Evolutionary conservation across 2,329 filamentous ascomycete species (phyloP), one percentile per base, ranked within the genome.

Genomic region (Fusarium floridanum): DNA sequence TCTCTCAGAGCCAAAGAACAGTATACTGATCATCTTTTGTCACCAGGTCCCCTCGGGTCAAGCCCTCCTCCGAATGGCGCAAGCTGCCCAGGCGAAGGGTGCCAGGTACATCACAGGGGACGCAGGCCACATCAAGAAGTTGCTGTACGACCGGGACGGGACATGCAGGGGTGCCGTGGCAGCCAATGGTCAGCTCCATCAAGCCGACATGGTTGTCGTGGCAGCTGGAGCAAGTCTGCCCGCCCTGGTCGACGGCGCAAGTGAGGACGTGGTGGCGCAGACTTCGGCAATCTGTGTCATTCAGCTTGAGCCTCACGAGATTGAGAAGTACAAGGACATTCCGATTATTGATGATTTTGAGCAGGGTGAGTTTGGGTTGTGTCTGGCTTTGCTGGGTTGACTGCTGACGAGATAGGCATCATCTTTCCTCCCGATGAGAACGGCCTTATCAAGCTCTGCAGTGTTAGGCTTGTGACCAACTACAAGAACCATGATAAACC

Each of bases 221-320:
- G 91, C 92, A 3, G 88, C 91, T 6, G 92, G 92, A 20, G 91
- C 92, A 24, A 93, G 91, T 89, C 91, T 90, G 11, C 85, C 88
- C 0, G 86, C 87, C 17, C 85, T 94, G 45, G 83, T 94, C 64
- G 90, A 93, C 1, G 75, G 75, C 77, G 84, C 93, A 0, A 86
- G 88, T 45, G 91, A 90, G 36, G 87, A 91, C 55, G 89, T 89
- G 43, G 86, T 88, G 61, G 89, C 91, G 1, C 91, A 91, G 0
- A 91, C 90, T 2, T 92, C 93, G 72, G 86, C 87, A 1, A 82
- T 94, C 61, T 89, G 87, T 14, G 93, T 93, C 80, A 86, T 93
- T 73, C 84, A 87, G 71, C 86, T 94, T 68, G 88, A 88, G 1
- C 80, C 86, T 17, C 84, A 86, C 2, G 91, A 94, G 81, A 85